phyloP scores from a whole-genome alignment of 2,329 filamentous ascomycete genomes.

The Ascochyta koolunga region DNA sequence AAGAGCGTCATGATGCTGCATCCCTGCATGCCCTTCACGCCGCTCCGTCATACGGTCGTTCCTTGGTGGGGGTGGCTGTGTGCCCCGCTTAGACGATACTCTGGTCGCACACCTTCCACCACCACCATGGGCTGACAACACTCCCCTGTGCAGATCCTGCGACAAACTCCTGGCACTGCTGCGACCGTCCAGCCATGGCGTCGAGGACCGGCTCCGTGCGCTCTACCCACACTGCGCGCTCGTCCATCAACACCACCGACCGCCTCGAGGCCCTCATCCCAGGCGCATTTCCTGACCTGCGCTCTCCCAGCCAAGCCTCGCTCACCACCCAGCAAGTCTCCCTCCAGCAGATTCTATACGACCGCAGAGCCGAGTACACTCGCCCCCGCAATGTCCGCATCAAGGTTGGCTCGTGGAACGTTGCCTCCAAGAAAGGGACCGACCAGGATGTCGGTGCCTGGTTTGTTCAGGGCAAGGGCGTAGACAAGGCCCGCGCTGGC shows the following conservation, averaged over 20 bases:
- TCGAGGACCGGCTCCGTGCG: slow-evolving; percentile 29
- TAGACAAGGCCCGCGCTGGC: slow-evolving; percentile 67
- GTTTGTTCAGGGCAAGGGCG: slow-evolving; percentile 80
- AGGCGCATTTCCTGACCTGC: slow-evolving; percentile 55
- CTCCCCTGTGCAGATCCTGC: slow-evolving; percentile 11
- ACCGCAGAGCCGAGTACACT: slow-evolving; percentile 79
- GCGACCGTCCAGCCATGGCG: slow-evolving; percentile 34
- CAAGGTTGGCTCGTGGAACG: slow-evolving; percentile 96
- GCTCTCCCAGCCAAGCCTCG: slow-evolving; percentile 27
- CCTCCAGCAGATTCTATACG: slow-evolving; percentile 67
- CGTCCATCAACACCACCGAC: slow-evolving; percentile 13
- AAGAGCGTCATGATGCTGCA: slow-evolving; percentile 12
- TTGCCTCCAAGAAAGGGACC: slow-evolving; percentile 80
- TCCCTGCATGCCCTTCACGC: slow-evolving; percentile 6
- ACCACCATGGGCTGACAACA: slow-evolving; percentile 7
- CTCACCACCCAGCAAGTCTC: slow-evolving; percentile 51
- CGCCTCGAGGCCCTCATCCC: slow-evolving; percentile 54
- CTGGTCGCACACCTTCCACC: neutral
- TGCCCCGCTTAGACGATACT: slow-evolving; percentile 1
- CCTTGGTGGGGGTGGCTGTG: slow-evolving; percentile 15
- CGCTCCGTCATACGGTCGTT: slow-evolving; percentile 15
- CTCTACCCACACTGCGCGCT: slow-evolving; percentile 24
- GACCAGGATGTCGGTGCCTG: slow-evolving; percentile 87
- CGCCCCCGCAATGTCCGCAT: slow-evolving; percentile 75
- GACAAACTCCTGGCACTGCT: neutral